A percentile compares a stretch with the other conserved stretches of the same genome.
These are phyloP conservation scores for Gliomastix tumulicola DNA, from an alignment of 2,329 filamentous ascomycete genomes.

Conservation along the genomic window DNA sequence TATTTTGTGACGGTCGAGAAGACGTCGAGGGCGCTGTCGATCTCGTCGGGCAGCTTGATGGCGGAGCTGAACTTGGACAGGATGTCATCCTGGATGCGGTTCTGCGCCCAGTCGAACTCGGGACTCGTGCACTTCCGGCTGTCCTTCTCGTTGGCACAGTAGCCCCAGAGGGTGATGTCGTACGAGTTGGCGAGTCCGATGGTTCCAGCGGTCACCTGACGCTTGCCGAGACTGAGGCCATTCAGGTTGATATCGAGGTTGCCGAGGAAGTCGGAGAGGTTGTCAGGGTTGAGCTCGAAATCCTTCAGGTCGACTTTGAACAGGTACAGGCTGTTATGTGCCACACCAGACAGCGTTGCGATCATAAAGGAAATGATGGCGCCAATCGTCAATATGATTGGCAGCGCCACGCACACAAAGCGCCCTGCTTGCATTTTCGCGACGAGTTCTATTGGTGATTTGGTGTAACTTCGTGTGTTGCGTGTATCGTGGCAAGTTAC, in stretches of 20 bases:
- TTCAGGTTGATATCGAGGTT: slow-evolving; percentile 22
- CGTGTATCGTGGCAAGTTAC: no score
- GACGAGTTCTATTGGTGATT: neutral
- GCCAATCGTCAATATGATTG: slow-evolving; percentile 73
- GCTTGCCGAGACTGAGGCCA: slow-evolving; percentile 7
- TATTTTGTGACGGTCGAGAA: slow-evolving; percentile 72
- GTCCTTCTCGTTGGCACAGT: slow-evolving; percentile 53
- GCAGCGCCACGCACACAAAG: slow-evolving; percentile 79
- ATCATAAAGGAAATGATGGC: slow-evolving; percentile 64
- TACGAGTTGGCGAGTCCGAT: slow-evolving; percentile 69
- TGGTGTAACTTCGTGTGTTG: neutral
- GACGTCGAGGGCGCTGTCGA: slow-evolving; percentile 60
- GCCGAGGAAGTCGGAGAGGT: slow-evolving; percentile 9
- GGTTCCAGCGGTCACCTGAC: slow-evolving; percentile 42
- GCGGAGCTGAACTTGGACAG: slow-evolving; percentile 46
- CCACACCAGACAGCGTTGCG: slow-evolving; percentile 47
- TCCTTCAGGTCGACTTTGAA: slow-evolving; percentile 57
- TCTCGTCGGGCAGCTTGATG: slow-evolving; percentile 58
- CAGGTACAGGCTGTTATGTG: slow-evolving; percentile 49
- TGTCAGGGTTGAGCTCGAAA: slow-evolving; percentile 40
- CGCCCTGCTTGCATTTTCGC: slow-evolving; percentile 59
- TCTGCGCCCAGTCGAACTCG: slow-evolving; percentile 70
- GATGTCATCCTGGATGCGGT: slow-evolving; percentile 55
- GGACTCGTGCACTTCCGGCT: slow-evolving; percentile 62
- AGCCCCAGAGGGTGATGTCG: slow-evolving; percentile 78